These are phyloP conservation scores for Hansenula lynferdii DNA, from an alignment of 1,139 yeast species.

Conservation along the genomic window DNA sequence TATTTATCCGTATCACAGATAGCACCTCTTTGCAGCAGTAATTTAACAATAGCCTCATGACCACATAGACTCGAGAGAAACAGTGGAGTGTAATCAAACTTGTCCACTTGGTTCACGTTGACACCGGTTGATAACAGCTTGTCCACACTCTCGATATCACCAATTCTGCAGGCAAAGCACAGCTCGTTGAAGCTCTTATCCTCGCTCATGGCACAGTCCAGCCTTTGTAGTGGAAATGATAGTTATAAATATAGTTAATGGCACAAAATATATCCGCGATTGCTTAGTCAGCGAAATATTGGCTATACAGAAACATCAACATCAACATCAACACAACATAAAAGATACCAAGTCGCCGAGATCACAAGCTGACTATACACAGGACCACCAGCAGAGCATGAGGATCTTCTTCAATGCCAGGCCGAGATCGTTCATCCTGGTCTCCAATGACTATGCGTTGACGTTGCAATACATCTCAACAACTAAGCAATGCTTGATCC, in stretches of 20 bases:
- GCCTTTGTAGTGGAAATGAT: too few relatives aligned
- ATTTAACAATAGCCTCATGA: constrained; percentile 54
- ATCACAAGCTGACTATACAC: too few relatives aligned
- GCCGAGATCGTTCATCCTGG: constrained; percentile 53
- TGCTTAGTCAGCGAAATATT: too few relatives aligned
- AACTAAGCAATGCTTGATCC: constrained; percentile 39
- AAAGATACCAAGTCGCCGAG: too few relatives aligned
- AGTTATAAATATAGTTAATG: too few relatives aligned
- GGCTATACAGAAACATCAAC: too few relatives aligned
- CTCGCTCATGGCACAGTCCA: constrained; percentile 1
- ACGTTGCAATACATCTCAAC: constrained; percentile 28
- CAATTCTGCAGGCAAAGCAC: constrained; percentile 64
- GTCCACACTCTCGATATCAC: constrained; percentile 63
- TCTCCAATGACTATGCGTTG: constrained; percentile 43
- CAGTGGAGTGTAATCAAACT: constrained; percentile 72
- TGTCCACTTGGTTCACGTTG: constrained; percentile 57
- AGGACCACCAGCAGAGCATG: constrained; percentile 11
- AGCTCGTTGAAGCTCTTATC: constrained; percentile 29
- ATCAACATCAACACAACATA: too few relatives aligned
- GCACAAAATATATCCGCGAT: too few relatives aligned
- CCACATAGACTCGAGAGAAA: constrained; percentile 75
- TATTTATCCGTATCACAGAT: constrained; percentile 74
- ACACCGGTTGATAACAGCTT: constrained; percentile 50
- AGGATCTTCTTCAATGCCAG: constrained; percentile 34
- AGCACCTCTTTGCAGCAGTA: constrained; percentile 63